Evolutionary conservation across 345 rosid genomes (phyloP), one percentile per base, ranked within the genome.

Genomic region (Angophora floribunda): DNA sequence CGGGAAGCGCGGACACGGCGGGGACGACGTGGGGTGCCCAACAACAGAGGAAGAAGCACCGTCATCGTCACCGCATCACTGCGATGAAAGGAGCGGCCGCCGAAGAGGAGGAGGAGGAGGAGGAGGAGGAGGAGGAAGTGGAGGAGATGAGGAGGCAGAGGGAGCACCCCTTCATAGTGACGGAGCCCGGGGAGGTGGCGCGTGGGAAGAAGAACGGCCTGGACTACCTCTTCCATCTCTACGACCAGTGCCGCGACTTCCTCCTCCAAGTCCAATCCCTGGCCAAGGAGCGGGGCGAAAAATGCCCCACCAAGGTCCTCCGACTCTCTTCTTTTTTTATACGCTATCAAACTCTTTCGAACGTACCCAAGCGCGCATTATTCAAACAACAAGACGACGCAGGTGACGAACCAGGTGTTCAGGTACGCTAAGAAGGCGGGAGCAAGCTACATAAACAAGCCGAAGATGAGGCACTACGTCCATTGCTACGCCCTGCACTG

Each of bases 191-290:
- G 88, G 99, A 98, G 86, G 99, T 98, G 85, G 99, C 99, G 89
- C 98, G 99, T 86, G 99, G 99, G 86, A 98, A 98, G 90, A 98
- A 98, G 97, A 98, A 98, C 91, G 99, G 99, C 86, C 97, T 98
- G 0, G 99, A 98, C 93, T 98, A 98, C 92, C 98, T 98, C 90
- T 98, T 98, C 95, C 98, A 97, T 55, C 95, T 98, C 89, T 98
- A 97, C 91, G 99, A 98, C 86, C 99, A 96, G 91, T 98, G 99
- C 92, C 97, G 98, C 21, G 99, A 98, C 80, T 97, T 98, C 91
- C 92, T 98, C 90, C 90, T 96, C 90, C 99, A 97, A 90, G 99
- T 98, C 82, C 99, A 98, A 89, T 95, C 93, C 86, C 94, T 96
- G 24, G 99, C 99, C 87, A 97, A 97, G 90, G 98, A 98, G 86